Percentiles rank a stretch among this genome's conserved stretches.
Conservation (phyloP, 1,284 basidiomycete species). For the Ustilago esculenta region DNA sequence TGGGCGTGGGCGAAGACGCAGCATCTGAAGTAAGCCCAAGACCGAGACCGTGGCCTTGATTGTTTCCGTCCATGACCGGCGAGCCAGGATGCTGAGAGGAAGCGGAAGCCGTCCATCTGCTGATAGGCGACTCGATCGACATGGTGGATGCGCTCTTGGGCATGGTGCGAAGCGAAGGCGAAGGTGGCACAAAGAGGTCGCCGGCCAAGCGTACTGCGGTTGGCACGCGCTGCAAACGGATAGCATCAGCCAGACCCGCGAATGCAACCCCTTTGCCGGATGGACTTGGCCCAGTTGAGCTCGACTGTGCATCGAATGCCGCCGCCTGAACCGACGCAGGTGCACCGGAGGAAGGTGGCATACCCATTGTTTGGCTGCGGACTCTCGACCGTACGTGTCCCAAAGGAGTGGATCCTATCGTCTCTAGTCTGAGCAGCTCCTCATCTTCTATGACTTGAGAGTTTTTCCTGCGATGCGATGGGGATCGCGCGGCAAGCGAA, state of each 20-base stretch:
- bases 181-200: constrained; percentile 65
- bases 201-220: constrained; percentile 71
- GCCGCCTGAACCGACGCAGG: constrained; percentile 8
- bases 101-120: constrained; percentile 21
- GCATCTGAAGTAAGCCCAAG: constrained; percentile 31
- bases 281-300: constrained; percentile 29
- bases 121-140: constrained; percentile 37
- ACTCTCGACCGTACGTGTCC: constrained; percentile 44
- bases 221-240: constrained; percentile 71
- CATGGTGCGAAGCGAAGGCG: constrained; percentile 38
- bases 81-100: constrained; percentile 15
- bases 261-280: constrained; percentile 11
- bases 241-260: constrained; percentile 65
- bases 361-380: constrained; percentile 54
- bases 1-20: constrained; percentile 13
- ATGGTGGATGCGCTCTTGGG: constrained; percentile 38
- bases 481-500: constrained; percentile 9
- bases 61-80: constrained; percentile 5
- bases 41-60: constrained; percentile 31
- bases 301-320: constrained; percentile 6
- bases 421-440: constrained; percentile 9
- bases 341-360: constrained; percentile 15
- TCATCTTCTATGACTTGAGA: constrained; percentile 40
- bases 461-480: constrained; percentile 16
- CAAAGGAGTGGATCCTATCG: constrained; percentile 3